Evolutionary conservation across 1,284 basidiomycete genomes (phyloP), one percentile per base, ranked within the genome.

Genomic region (Boletus smithii): DNA sequence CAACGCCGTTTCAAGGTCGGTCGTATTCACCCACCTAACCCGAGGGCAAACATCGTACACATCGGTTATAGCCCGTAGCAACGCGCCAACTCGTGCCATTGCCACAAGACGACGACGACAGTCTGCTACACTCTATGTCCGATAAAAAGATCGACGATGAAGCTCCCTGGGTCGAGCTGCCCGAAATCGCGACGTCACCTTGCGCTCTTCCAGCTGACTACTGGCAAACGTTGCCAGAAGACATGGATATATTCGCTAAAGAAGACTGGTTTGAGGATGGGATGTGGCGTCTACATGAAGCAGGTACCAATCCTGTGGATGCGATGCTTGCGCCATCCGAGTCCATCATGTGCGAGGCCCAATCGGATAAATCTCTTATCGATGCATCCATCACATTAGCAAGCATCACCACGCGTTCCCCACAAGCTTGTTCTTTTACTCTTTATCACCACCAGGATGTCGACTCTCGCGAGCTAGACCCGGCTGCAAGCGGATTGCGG

Each of bases 1-100:
- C 71, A 70, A 6, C 66, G 68, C 7, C 71, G 63, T 31, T 80
- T 81, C 63, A 81, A 79, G 73, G 83, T 80, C 51, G 48, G 60
- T 61, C 26, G 23, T 24, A 44, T 58, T 42, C 32, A 35, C 22
- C 50, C 18, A 34, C 16, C n/a, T 41, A 42, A 44, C 23, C n/a
- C n/a, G n/a, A 33, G 29, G 32, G 10, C 35, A 23, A 14, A 16
- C 37, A 29, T 50, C 27, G 38, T 44, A 52, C 29, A 26, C 37
- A 32, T 36, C 26, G 18, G 42, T 42, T 53, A 26, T 46, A 63
- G 61, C 53, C 53, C 23, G 37, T 39, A 29, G 36, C 41, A 43
- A 45, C 53, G 5, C 33, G 50, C 36, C 46, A 51, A 32, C 16
- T 40, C 6, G 33, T 42, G 23, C 20, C 50, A 39, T 35, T 44